Percentiles rank a stretch among this genome's conserved stretches.
Evolutionary conservation across 116 monocot genomes (phyloP).

Genomic region (Dioscorea cayenensis): DNA sequence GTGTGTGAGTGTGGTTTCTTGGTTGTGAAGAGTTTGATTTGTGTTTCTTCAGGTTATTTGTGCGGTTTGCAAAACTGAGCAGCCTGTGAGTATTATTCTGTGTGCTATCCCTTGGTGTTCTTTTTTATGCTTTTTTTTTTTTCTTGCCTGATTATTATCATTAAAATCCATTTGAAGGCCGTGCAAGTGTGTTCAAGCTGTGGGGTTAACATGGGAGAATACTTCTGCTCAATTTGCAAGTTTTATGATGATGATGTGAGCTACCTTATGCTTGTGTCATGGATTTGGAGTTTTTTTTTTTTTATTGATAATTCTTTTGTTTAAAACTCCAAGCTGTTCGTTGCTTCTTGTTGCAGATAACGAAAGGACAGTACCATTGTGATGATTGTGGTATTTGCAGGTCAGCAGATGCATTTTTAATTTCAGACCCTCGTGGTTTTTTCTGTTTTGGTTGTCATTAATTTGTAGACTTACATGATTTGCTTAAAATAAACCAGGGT

Average conservation of each 20-base stretch:
- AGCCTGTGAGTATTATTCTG: slow-evolving; percentile 32
- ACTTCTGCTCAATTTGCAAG: slow-evolving; percentile 68
- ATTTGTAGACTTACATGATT: not conserved
- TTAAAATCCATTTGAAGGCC: slow-evolving; percentile 23
- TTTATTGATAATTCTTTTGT: not conserved
- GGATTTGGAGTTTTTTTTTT: not conserved
- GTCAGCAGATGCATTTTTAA: slow-evolving; percentile 10
- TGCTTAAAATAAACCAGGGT: slow-evolving; percentile 29
- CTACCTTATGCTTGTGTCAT: not conserved
- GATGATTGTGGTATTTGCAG: slow-evolving; percentile 81
- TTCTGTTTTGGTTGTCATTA: not conserved
- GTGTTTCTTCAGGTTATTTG: slow-evolving; percentile 52
- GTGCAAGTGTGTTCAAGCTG: slow-evolving; percentile 68
- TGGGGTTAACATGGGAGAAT: slow-evolving; percentile 81
- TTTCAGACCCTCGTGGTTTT: not conserved
- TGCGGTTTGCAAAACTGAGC: slow-evolving; percentile 64
- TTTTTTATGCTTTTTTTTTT: slow-evolving; percentile 1
- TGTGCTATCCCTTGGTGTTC: not conserved
- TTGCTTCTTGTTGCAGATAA: slow-evolving; percentile 26
- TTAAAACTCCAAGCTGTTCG: not conserved
- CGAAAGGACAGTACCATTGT: slow-evolving; percentile 65
- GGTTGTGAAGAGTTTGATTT: not conserved
- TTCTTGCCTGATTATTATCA: not conserved
- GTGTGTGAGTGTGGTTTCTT: not conserved
- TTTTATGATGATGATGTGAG: slow-evolving; percentile 85